A percentile compares a stretch with the other conserved stretches of the same genome.
Evolutionary conservation across 768 basidiomycete genomes (phyloP).

Genomic region (Lactarius pseudohatsudake): DNA sequence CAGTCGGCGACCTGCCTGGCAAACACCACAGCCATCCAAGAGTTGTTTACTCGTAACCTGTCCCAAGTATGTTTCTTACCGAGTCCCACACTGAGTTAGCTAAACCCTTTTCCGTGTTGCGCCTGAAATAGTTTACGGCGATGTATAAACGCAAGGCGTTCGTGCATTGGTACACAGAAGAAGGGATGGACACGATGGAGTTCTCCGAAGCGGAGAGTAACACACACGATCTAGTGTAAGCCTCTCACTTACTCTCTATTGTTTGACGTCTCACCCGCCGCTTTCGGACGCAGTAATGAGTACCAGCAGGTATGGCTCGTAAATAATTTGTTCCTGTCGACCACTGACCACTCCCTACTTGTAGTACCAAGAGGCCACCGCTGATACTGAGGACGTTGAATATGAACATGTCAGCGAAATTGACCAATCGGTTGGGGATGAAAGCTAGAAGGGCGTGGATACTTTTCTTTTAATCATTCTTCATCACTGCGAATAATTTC

Average conservation of each 20-base stretch:
- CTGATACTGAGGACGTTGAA: constrained; percentile 25
- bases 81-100: constrained; percentile 1
- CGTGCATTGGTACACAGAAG: constrained; percentile 88
- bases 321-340: too few species aligned
- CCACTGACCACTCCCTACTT: not conserved
- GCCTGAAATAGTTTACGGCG: constrained; percentile 53
- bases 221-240: constrained; percentile 75
- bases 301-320: constrained; percentile 70
- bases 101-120: not conserved
- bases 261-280: constrained; percentile 23
- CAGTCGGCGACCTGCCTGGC: constrained; percentile 70
- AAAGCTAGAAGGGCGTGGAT: not conserved
- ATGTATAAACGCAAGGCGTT: constrained; percentile 89
- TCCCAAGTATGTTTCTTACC: constrained; percentile 44
- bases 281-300: constrained; percentile 58
- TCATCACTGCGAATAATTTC: not conserved
- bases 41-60: constrained; percentile 75
- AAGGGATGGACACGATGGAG: constrained; percentile 89
- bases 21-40: constrained; percentile 84
- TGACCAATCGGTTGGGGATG: constrained; percentile 7
- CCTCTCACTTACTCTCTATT: constrained; percentile 19
- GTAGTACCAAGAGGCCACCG: constrained; percentile 30
- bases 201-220: constrained; percentile 90
- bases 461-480: not conserved
- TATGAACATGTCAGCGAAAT: constrained; percentile 16